Percentiles rank a stretch among this genome's conserved stretches.
Evolutionary conservation across 2,329 filamentous ascomycete genomes (phyloP).

Genomic region (Aspergillus tanneri): DNA sequence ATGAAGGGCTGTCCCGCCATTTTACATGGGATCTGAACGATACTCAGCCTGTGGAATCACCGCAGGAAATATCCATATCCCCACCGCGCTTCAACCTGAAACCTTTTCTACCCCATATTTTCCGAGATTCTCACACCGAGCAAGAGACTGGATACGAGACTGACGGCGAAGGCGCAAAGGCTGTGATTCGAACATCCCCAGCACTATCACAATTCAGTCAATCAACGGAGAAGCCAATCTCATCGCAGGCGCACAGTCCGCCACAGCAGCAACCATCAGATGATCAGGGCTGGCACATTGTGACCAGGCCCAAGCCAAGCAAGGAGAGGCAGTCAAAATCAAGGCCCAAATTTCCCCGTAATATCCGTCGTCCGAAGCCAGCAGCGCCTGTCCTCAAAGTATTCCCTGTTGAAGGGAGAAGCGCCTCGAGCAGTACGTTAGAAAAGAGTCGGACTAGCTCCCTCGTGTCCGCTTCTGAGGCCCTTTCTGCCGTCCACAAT

Average conservation of each 20-base stretch:
- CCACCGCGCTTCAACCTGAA: constrained; percentile 29
- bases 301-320: constrained; percentile 19
- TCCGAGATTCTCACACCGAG: constrained; percentile 26
- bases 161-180: constrained; percentile 31
- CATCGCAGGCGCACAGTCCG: constrained; percentile 23
- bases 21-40: constrained; percentile 37
- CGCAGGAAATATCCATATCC: constrained; percentile 28
- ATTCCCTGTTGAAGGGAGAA: constrained; percentile 31
- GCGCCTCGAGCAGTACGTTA: constrained; percentile 27
- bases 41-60: constrained; percentile 34
- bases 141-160: constrained; percentile 36
- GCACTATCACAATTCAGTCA: constrained; percentile 33
- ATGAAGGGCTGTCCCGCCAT: constrained; percentile 36
- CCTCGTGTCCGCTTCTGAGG: constrained; percentile 38
- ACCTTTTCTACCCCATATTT: constrained; percentile 37
- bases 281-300: constrained; percentile 36
- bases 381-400: constrained; percentile 28
- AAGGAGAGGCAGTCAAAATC: constrained; percentile 18
- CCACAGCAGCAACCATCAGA: constrained; percentile 23
- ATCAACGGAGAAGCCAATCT: constrained; percentile 28
- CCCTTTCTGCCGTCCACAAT: constrained; percentile 40
- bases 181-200: constrained; percentile 26
- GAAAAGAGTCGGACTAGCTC: constrained; percentile 22
- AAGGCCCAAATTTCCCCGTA: constrained; percentile 18
- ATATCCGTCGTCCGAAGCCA: constrained; percentile 20